Evolutionary conservation across 345 rosid species (phyloP).

Genomic region (Zanthoxylum bungeanum): DNA sequence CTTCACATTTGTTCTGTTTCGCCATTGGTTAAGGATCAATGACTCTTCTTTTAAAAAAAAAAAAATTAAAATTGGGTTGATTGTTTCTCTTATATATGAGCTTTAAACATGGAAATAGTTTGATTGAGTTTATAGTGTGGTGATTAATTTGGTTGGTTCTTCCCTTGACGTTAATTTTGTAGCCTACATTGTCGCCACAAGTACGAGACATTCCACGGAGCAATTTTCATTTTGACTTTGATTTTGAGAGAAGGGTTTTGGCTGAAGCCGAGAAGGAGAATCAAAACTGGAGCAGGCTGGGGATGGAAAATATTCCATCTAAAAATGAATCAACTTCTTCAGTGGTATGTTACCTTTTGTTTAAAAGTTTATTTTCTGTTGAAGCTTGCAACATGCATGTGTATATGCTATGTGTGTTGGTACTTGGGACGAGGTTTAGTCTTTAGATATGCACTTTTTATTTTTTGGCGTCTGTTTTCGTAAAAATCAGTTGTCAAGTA

Average conservation of each 20-base stretch:
- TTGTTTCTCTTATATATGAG: too few relatives aligned
- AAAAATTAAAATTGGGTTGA: too few relatives aligned
- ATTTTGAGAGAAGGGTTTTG: slow-evolving; percentile 61
- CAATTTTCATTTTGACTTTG: slow-evolving; percentile 76
- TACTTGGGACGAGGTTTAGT: neutral
- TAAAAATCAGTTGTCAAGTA: neutral
- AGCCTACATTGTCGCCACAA: slow-evolving; percentile 67
- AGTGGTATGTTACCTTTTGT: slow-evolving; percentile 30
- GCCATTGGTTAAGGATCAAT: neutral
- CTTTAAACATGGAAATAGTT: too few relatives aligned
- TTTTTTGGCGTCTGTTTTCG: neutral
- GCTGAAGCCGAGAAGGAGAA: slow-evolving; percentile 73
- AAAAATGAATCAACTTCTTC: slow-evolving; percentile 48
- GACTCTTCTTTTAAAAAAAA: neutral
- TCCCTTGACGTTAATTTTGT: slow-evolving; percentile 21
- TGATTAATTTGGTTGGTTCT: neutral
- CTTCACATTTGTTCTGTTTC: too few relatives aligned
- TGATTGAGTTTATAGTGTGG: neutral
- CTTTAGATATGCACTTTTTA: neutral
- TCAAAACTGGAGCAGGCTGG: slow-evolving; percentile 70
- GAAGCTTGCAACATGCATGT: neutral
- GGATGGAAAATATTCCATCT: slow-evolving; percentile 53
- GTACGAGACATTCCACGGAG: slow-evolving; percentile 69
- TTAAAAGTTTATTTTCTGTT: neutral
- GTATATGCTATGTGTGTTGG: too few relatives aligned